Conservation (phyloP, 345 rosid genomes). For the Linum trigynum region DNA sequence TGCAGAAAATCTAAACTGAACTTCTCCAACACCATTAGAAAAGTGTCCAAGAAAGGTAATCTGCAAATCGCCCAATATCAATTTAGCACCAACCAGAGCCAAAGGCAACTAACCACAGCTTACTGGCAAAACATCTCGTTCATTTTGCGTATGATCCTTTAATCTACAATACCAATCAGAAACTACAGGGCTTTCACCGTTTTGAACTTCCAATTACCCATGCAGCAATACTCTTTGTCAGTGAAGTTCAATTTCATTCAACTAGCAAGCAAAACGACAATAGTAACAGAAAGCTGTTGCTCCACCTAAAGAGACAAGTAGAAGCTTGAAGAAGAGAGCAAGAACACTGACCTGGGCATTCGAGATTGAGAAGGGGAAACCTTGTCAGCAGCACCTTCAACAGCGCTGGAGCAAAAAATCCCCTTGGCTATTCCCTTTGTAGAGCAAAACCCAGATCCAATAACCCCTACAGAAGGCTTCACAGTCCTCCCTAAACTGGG, state of each 20-base stretch:
- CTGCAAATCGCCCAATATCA: neutral
- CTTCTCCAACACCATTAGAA: too few species aligned
- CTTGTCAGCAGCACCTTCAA: slow-evolving; percentile 37
- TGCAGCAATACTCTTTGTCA: neutral
- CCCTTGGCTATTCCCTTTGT: slow-evolving; percentile 29
- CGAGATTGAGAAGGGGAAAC: slow-evolving; percentile 42
- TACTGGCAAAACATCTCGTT: neutral
- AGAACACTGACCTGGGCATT: slow-evolving; percentile 40
- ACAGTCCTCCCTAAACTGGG: slow-evolving; percentile 36
- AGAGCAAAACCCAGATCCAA: slow-evolving; percentile 60
- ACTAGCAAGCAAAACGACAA: too few species aligned
- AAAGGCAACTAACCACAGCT: slow-evolving; percentile 3
- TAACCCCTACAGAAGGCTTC: slow-evolving; percentile 37
- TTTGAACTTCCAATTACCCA: neutral
- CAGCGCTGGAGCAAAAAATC: slow-evolving; percentile 44
- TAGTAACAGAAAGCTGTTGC: too few species aligned
- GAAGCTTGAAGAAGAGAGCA: neutral
- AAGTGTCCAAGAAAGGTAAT: too few species aligned
- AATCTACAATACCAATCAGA: neutral
- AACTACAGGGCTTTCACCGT: neutral
- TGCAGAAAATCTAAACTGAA: too few species aligned
- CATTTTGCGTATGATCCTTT: neutral
- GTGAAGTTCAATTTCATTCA: neutral
- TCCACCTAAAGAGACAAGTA: too few species aligned
- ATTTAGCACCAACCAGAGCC: neutral